Evolutionary conservation across 768 basidiomycete species (phyloP).

Genomic region (Leccinum aurantiacum): DNA sequence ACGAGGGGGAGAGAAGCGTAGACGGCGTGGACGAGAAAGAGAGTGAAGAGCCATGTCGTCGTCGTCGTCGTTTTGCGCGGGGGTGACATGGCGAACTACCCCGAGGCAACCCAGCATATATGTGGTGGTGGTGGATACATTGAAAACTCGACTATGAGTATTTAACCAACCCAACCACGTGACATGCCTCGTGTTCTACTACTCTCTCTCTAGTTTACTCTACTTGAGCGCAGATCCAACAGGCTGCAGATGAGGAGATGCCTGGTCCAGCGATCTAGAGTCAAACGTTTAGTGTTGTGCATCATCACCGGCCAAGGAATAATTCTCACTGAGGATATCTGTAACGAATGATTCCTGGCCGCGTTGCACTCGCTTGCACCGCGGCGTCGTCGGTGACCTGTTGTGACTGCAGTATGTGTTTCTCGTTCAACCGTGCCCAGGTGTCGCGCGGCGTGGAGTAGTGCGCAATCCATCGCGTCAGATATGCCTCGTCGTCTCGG

Average conservation of each 20-base stretch:
- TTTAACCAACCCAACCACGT: slow-evolving; percentile 24
- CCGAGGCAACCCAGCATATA: slow-evolving; percentile 7
- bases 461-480: slow-evolving; percentile 66
- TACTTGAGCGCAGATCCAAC: slow-evolving; percentile 45
- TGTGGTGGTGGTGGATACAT: not conserved
- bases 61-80: not conserved
- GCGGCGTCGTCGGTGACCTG: slow-evolving; percentile 42
- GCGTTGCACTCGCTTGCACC: slow-evolving; percentile 42
- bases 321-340: slow-evolving; percentile 73
- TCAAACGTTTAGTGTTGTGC: slow-evolving; percentile 4
- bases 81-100: slow-evolving; percentile 2
- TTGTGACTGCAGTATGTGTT: slow-evolving; percentile 49
- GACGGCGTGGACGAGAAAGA: slow-evolving; percentile 17
- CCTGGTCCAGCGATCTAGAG: slow-evolving; percentile 54
- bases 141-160: not conserved
- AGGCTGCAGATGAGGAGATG: slow-evolving; percentile 58
- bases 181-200: slow-evolving; percentile 6
- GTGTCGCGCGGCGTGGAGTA: slow-evolving; percentile 52
- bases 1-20: slow-evolving; percentile 52
- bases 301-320: not conserved
- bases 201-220: not conserved
- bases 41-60: slow-evolving; percentile 26
- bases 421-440: slow-evolving; percentile 57
- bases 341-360: slow-evolving; percentile 55
- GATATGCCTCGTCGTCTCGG: slow-evolving; percentile 55